Percentiles rank a stretch among this genome's conserved stretches.
These are phyloP conservation scores for Telopea speciosissima DNA, from an alignment of 177 flowering plant species.

Conservation along the genomic window DNA sequence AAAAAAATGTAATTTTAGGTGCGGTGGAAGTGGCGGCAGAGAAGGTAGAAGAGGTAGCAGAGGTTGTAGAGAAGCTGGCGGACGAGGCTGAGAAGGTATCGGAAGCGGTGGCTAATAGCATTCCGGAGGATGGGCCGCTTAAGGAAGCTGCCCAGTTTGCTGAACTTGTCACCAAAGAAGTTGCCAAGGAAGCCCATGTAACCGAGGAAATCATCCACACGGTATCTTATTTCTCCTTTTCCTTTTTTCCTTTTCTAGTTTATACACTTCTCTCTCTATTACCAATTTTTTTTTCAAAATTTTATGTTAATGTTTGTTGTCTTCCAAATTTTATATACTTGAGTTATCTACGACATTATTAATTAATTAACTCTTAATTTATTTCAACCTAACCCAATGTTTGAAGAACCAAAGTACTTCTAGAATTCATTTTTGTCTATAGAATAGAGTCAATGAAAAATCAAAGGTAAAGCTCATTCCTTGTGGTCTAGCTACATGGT, in stretches of 20 bases:
- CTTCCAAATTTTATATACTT: too few species aligned
- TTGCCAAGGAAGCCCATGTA: constrained; percentile 49
- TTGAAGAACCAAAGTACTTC: too few species aligned
- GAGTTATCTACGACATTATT: too few species aligned
- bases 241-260: not conserved
- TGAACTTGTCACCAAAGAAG: constrained; percentile 33
- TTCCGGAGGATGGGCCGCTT: constrained; percentile 42
- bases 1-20: not conserved
- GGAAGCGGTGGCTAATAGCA: constrained; percentile 34
- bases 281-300: too few species aligned
- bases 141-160: constrained; percentile 35
- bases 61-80: constrained; percentile 48
- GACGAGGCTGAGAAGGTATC: constrained; percentile 39
- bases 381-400: too few species aligned
- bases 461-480: too few species aligned
- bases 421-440: too few species aligned
- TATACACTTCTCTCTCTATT: not conserved
- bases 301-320: too few species aligned
- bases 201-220: constrained; percentile 13
- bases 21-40: constrained; percentile 20
- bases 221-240: not conserved
- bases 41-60: constrained; percentile 47
- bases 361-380: too few species aligned
- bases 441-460: too few species aligned
- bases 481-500: too few species aligned